These are phyloP conservation scores for Knoxia roxburghii DNA, from an alignment of 257 asterid species.

Conservation along the genomic window DNA sequence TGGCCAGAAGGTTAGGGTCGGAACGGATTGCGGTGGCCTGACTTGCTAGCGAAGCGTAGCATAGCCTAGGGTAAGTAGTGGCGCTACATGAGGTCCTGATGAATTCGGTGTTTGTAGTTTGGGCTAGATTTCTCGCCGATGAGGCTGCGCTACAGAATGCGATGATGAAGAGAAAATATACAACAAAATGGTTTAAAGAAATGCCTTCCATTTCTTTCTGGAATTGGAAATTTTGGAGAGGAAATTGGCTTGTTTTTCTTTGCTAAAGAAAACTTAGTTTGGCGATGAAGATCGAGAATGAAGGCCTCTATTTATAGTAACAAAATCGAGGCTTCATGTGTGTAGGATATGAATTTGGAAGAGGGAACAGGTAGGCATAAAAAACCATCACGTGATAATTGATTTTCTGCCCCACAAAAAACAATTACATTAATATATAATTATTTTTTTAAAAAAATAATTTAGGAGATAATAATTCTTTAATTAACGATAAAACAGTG, in stretches of 20 bases:
- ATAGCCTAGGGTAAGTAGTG: slow-evolving; percentile 62
- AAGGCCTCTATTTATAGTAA: slow-evolving; percentile 12
- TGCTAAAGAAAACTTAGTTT: not conserved
- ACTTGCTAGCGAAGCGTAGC: slow-evolving; percentile 53
- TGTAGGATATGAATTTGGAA: too few species aligned
- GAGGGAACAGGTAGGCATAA: too few species aligned
- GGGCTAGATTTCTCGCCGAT: slow-evolving; percentile 22
- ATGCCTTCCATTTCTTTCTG: slow-evolving; percentile 29
- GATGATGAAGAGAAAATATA: slow-evolving; percentile 18
- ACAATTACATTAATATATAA: too few species aligned
- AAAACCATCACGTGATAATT: too few species aligned
- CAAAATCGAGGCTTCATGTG: too few species aligned
- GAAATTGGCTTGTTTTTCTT: not conserved
- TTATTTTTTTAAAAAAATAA: too few species aligned
- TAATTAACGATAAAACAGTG: too few species aligned
- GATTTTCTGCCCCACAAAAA: too few species aligned
- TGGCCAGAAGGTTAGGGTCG: slow-evolving; percentile 48
- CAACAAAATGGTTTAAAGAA: slow-evolving; percentile 7
- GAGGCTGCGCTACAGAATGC: slow-evolving; percentile 14
- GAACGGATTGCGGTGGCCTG: slow-evolving; percentile 41
- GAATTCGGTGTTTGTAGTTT: slow-evolving; percentile 34
- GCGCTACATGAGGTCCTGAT: slow-evolving; percentile 53
- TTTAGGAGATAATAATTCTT: too few species aligned
- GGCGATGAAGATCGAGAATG: not conserved
- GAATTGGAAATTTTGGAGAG: not conserved